These are phyloP conservation scores for Chytriomyces confervae DNA, from an alignment of 192 early-diverging fungal genomes.

Conservation along the genomic window DNA sequence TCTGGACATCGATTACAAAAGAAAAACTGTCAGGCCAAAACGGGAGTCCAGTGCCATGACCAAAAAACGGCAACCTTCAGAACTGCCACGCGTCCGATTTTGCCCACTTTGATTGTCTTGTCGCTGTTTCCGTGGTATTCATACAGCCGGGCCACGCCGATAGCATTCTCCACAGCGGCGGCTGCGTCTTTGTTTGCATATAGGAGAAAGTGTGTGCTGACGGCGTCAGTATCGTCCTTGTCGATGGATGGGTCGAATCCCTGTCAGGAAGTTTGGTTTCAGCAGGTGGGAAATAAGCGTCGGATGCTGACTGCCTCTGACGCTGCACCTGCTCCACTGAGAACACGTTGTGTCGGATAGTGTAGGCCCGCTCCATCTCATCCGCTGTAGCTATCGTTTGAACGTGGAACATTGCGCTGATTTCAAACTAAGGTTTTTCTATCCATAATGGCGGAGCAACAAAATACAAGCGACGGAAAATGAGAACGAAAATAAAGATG, in stretches of 20 bases:
- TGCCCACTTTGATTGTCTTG: neutral
- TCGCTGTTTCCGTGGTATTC: conserved; percentile 3
- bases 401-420: too few relatives aligned
- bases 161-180: neutral
- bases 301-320: too few relatives aligned
- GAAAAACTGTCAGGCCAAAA: too few relatives aligned
- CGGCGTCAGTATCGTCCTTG: conserved; percentile 24
- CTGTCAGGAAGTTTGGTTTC: neutral
- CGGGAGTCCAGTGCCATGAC: too few relatives aligned
- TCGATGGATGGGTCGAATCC: conserved; percentile 27
- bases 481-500: neutral
- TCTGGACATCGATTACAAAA: neutral
- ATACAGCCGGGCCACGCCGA: conserved; percentile 23
- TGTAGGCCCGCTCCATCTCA: neutral
- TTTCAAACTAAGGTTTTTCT: too few relatives aligned
- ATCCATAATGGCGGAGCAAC: too few relatives aligned
- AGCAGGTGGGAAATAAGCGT: too few relatives aligned
- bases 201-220: conserved; percentile 21
- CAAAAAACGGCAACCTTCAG: neutral
- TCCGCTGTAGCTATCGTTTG: neutral
- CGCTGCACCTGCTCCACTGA: conserved; percentile 19
- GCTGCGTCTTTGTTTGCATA: neutral
- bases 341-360: conserved; percentile 15
- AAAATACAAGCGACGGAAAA: neutral
- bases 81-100: conserved; percentile 31